Conservation (phyloP, 139 green algal species). For the Dunaliella sp. region DNA sequence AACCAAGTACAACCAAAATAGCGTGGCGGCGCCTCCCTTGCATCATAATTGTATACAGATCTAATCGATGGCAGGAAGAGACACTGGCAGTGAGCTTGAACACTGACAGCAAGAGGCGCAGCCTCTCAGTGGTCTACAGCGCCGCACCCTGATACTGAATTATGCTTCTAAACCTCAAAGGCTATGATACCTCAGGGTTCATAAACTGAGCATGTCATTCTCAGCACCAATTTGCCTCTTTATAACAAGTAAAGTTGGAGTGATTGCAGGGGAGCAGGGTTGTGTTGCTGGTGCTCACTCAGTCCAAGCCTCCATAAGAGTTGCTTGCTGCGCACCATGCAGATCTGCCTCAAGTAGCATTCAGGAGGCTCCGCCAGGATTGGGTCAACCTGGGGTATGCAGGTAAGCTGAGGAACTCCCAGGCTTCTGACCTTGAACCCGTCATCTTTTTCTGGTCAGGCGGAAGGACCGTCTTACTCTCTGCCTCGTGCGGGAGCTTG, state of each 20-base stretch:
- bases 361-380: conserved; percentile 33
- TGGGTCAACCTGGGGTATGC: conserved; percentile 41
- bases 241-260: conserved; percentile 19
- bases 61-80: not conserved
- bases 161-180: no score
- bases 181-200: not conserved
- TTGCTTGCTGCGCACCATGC: not conserved
- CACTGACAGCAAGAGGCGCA: not conserved
- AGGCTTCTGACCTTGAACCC: not conserved
- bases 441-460: not conserved
- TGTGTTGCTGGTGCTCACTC: not conserved
- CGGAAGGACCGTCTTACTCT: not conserved
- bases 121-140: not conserved
- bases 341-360: conserved; percentile 37
- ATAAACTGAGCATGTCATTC: not conserved
- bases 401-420: not conserved
- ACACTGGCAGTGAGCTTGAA: not conserved
- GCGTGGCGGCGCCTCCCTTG: not conserved
- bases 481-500: not conserved
- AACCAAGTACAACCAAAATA: not conserved
- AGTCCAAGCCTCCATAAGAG: not conserved
- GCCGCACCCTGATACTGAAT: no score
- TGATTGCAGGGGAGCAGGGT: conserved; percentile 8
- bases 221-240: not conserved
- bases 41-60: not conserved